phyloP scores from a whole-genome alignment of 805 yeast genomes.

The Metschnikowia proteae region DNA sequence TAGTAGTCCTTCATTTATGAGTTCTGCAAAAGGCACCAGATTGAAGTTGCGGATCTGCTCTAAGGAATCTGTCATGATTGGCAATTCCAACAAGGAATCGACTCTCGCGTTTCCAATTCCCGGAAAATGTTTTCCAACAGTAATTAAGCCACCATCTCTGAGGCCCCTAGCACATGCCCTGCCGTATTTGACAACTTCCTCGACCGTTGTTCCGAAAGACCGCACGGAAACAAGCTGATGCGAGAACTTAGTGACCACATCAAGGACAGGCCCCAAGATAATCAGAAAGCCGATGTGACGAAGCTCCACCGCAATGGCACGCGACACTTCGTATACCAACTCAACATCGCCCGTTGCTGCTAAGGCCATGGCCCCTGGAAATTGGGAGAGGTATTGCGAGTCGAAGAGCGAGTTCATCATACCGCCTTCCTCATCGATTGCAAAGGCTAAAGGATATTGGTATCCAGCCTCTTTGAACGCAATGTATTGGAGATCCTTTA shows the following conservation, averaged over 20 bases:
- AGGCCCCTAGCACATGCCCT: conserved; percentile 51
- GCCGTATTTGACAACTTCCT: conserved; percentile 54
- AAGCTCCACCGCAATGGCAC: conserved; percentile 53
- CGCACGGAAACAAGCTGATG: conserved; percentile 58
- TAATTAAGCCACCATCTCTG: conserved; percentile 49
- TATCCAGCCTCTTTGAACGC: conserved; percentile 48
- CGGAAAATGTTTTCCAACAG: conserved; percentile 64
- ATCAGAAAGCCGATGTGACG: conserved; percentile 53
- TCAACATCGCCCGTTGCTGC: conserved; percentile 51
- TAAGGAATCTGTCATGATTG: conserved; percentile 54
- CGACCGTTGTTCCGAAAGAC: conserved; percentile 58
- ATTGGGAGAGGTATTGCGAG: conserved; percentile 48
- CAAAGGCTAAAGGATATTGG: conserved; percentile 51
- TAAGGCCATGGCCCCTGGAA: conserved; percentile 64
- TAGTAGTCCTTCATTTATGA: conserved; percentile 42
- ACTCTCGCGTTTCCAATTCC: conserved; percentile 62
- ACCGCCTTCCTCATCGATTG: conserved; percentile 63
- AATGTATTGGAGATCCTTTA: conserved; percentile 51
- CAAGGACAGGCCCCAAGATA: conserved; percentile 59
- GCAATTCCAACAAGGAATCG: conserved; percentile 53
- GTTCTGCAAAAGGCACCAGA: conserved; percentile 47
- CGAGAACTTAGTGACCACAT: conserved; percentile 53
- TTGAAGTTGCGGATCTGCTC: conserved; percentile 50
- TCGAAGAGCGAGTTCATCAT: conserved; percentile 59
- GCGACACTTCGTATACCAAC: conserved; percentile 48